A percentile compares a stretch with the other conserved stretches of the same genome.
Evolutionary conservation across 2,329 filamentous ascomycete species (phyloP).

Genomic region (Pestalotiopsis sp.): DNA sequence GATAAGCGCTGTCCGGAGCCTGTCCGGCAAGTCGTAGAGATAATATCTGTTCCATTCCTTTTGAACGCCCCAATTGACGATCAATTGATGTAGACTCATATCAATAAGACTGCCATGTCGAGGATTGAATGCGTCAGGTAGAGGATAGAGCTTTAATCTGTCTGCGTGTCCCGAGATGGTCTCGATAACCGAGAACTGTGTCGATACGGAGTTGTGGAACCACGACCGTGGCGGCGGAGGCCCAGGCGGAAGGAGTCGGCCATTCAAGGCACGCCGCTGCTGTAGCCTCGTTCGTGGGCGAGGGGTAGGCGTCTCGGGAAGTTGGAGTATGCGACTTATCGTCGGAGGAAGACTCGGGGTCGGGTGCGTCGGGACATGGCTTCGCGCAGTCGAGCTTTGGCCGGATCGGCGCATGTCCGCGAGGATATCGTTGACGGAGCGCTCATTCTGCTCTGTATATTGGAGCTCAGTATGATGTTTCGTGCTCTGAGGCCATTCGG

Average conservation of each 20-base stretch:
- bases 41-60: constrained; percentile 57
- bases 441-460: constrained; percentile 32
- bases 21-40: constrained; percentile 54
- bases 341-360: constrained; percentile 58
- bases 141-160: constrained; percentile 21
- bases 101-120: constrained; percentile 51
- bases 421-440: constrained; percentile 61
- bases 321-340: constrained; percentile 58
- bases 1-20: constrained; percentile 52
- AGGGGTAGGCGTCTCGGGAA: constrained; percentile 57
- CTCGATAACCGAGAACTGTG: constrained; percentile 11
- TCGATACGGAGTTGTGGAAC: constrained; percentile 36
- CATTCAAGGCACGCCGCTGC: constrained; percentile 44
- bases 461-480: neutral
- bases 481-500: neutral
- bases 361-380: constrained; percentile 28
- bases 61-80: constrained; percentile 55
- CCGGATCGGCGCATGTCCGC: constrained; percentile 53
- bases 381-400: constrained; percentile 25
- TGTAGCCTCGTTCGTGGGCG: constrained; percentile 45
- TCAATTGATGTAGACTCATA: constrained; percentile 49
- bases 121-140: constrained; percentile 48
- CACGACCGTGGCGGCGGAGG: constrained; percentile 62
- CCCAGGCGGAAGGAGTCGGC: constrained; percentile 55
- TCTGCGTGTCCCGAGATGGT: too few species aligned